A percentile compares a stretch with the other conserved stretches of the same genome.
Conservation (phyloP, 108 stramenopile genomes). For the Skeletonema marinoi region DNA sequence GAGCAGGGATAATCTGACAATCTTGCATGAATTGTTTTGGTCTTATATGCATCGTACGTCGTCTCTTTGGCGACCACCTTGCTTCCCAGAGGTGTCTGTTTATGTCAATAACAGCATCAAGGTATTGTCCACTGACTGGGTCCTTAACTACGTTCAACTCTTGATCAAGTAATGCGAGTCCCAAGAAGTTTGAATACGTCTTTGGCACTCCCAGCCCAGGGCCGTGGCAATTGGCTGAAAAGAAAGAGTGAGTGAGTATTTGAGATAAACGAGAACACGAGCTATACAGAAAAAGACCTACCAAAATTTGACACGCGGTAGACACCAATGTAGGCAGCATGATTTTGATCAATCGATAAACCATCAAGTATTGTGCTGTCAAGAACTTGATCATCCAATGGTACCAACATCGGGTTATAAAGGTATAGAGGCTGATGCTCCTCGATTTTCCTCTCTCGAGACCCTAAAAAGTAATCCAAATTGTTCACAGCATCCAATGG, state of each 20-base stretch:
- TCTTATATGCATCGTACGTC: neutral
- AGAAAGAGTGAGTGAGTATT: neutral
- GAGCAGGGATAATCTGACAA: constrained; percentile 39
- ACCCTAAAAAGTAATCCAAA: constrained; percentile 39
- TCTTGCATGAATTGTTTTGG: constrained; percentile 33
- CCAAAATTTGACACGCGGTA: constrained; percentile 47
- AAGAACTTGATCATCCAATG: constrained; percentile 22
- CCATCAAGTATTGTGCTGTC: constrained; percentile 21
- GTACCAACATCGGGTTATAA: constrained; percentile 49
- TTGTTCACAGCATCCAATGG: constrained; percentile 31
- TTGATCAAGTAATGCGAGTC: constrained; percentile 43
- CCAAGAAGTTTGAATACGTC: constrained; percentile 39
- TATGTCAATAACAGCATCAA: constrained; percentile 42
- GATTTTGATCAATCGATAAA: neutral
- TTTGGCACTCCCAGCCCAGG: constrained; percentile 34
- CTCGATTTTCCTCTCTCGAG: constrained; percentile 14
- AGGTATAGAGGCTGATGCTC: constrained; percentile 48
- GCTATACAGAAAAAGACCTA: neutral
- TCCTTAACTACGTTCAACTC: constrained; percentile 35
- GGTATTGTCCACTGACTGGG: constrained; percentile 14
- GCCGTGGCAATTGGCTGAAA: constrained; percentile 43
- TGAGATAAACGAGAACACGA: neutral
- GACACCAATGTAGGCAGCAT: constrained; percentile 34
- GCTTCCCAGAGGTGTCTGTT: constrained; percentile 22
- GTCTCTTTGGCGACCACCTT: neutral